These are phyloP conservation scores for Entomortierella parvispora DNA, from an alignment of 192 early-diverging fungal genomes.

Conservation along the genomic window DNA sequence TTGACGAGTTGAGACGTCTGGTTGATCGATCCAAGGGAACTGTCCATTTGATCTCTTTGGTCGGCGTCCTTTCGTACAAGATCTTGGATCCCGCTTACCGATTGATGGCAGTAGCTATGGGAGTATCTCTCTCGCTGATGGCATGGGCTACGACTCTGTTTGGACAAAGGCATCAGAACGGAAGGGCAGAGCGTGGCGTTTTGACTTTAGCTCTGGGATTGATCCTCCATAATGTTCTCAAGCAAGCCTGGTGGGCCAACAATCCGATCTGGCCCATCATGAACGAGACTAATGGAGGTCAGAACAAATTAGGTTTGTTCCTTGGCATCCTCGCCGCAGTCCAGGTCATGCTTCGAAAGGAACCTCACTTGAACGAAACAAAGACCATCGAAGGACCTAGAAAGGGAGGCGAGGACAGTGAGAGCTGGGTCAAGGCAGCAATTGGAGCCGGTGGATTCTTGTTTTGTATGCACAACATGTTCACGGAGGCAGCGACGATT, in stretches of 20 bases:
- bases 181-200: conserved; percentile 63
- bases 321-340: conserved; percentile 65
- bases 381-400: background rate
- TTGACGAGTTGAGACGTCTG: conserved; percentile 55
- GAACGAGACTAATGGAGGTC: conserved; percentile 71
- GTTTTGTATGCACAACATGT: conserved; percentile 78
- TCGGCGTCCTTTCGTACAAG: conserved; percentile 68
- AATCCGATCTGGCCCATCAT: conserved; percentile 83
- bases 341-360: conserved; percentile 57
- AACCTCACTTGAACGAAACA: conserved; percentile 8
- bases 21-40: conserved; percentile 59
- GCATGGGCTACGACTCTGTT: conserved; percentile 64
- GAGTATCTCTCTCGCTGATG: conserved; percentile 62
- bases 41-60: conserved; percentile 63
- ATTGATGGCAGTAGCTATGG: conserved; percentile 62
- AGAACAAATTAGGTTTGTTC: conserved; percentile 66
- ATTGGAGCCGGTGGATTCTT: conserved; percentile 67
- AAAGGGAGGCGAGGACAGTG: background rate
- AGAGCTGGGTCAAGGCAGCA: conserved; percentile 57
- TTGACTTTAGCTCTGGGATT: conserved; percentile 73
- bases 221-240: conserved; percentile 67
- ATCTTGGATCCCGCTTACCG: conserved; percentile 62
- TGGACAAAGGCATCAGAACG: conserved; percentile 52
- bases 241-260: conserved; percentile 75
- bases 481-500: conserved; percentile 72